Evolutionary conservation across 129 eudicot genomes (phyloP).

Genomic region (Lactuca saligna): DNA sequence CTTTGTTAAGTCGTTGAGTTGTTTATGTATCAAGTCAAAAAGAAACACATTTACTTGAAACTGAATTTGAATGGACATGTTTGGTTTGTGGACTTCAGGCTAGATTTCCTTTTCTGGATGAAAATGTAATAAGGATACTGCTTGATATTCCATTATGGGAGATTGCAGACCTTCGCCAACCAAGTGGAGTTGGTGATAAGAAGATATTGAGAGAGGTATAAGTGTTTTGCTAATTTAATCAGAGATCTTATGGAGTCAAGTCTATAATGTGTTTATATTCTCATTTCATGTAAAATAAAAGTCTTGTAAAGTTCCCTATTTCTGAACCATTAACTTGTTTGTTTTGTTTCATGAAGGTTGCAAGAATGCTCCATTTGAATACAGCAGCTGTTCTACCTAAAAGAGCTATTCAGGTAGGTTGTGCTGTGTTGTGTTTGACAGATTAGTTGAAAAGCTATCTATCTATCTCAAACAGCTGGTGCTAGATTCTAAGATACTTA

Average conservation of each 20-base stretch:
- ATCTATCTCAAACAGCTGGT: too few relatives aligned
- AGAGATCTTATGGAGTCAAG: too few relatives aligned
- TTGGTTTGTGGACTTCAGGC: slow-evolving; percentile 54
- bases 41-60: neutral
- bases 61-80: neutral
- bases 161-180: slow-evolving; percentile 83
- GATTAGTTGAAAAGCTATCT: neutral
- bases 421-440: neutral
- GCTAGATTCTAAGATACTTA: neutral
- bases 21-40: neutral
- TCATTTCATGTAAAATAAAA: too few relatives aligned
- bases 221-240: too few relatives aligned
- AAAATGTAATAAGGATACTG: slow-evolving; percentile 75
- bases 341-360: slow-evolving; percentile 53
- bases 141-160: slow-evolving; percentile 92
- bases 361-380: slow-evolving; percentile 67
- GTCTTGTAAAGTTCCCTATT: too few relatives aligned
- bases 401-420: slow-evolving; percentile 88
- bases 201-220: slow-evolving; percentile 86
- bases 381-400: slow-evolving; percentile 89
- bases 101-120: slow-evolving; percentile 96
- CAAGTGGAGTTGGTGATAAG: slow-evolving; percentile 92
- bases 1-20: neutral
- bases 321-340: too few relatives aligned
- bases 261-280: too few relatives aligned